Evolutionary conservation across 2,329 filamentous ascomycete species (phyloP), one percentile per base, ranked within the genome.

Genomic region (Ophiognomonia clavigignenti-juglandacearum): DNA sequence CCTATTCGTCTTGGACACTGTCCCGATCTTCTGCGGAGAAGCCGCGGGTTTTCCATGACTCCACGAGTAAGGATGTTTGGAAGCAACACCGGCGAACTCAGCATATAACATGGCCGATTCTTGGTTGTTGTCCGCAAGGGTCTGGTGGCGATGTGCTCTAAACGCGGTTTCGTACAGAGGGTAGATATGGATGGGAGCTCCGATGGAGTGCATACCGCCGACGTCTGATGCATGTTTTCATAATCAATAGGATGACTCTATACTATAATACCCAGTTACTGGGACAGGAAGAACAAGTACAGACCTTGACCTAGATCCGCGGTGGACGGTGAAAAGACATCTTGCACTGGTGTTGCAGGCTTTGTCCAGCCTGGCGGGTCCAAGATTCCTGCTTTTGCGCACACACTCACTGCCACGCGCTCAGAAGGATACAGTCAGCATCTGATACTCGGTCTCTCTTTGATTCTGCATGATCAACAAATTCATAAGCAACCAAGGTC

Each of bases 81-180:
- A 70, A 1, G 81, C 77, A 0, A 84, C 66, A 42, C 72, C 64
- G 1, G 80, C 77, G 56, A 85, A 86, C 1, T 75, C 68, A 0
- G 75, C 77, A 56, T 86, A 86, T 19, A 86, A 57, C 9, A 66
- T 60, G 1, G 78, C 74, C 0, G 78, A 83, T 56, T 86, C 82
- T 6, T 66, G 54, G 45, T 80, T 68, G 45, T 85, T 86, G 4
- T 77, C 72, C 19, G 61, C 45, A 0, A 77, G 61, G 2, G 74
- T 72, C 55, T 86, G 82, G 1, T 65, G 59, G 1, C 72, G 67
- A 52, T 77, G 67, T 1, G 80, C 80, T 26, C 82, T 71, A 45
- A 82, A 80, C 0, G 65, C 78, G 52, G 83, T 84, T 54, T 86
- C 83, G 55, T 83, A 86, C 0, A 86, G 57, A 1, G 83, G 81